Percentiles rank a stretch among this genome's conserved stretches.
phyloP scores from a whole-genome alignment of 2,329 filamentous ascomycete genomes.

The Dothideomycetes sp. region DNA sequence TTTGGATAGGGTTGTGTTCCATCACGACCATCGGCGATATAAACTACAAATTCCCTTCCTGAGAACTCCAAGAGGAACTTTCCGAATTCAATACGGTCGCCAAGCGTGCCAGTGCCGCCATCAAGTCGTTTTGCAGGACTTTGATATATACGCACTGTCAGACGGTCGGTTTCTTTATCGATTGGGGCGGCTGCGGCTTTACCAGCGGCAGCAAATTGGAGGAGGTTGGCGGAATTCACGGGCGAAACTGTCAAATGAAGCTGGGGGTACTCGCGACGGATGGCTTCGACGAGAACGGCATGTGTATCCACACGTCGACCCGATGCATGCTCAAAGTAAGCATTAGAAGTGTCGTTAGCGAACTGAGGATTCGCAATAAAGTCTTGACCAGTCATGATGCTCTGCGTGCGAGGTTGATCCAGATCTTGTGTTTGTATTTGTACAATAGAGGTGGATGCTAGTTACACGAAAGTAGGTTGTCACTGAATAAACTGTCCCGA shows the following conservation, averaged over 20 bases:
- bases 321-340: constrained; percentile 37
- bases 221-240: constrained; percentile 26
- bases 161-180: constrained; percentile 31
- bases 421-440: too few relatives aligned
- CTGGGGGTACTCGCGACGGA: constrained; percentile 37
- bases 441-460: too few relatives aligned
- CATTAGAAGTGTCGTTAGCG: constrained; percentile 28
- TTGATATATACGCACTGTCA: constrained; percentile 31
- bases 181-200: constrained; percentile 33
- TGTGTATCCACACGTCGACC: constrained; percentile 36
- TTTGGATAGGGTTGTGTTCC: constrained; percentile 27
- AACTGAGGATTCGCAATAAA: constrained; percentile 3
- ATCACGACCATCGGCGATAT: constrained; percentile 34
- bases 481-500: too few relatives aligned
- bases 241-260: constrained; percentile 36
- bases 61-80: constrained; percentile 40
- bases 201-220: constrained; percentile 35
- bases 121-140: constrained; percentile 32
- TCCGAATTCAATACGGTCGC: constrained; percentile 32
- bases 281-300: constrained; percentile 34
- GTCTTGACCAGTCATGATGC: constrained; percentile 1
- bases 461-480: too few relatives aligned
- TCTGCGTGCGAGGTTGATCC: too few relatives aligned
- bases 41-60: constrained; percentile 35
- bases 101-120: constrained; percentile 28